Base-by-base conservation (phyloP, 1,139 yeast genomes). In the Pichia sp. region DNA sequence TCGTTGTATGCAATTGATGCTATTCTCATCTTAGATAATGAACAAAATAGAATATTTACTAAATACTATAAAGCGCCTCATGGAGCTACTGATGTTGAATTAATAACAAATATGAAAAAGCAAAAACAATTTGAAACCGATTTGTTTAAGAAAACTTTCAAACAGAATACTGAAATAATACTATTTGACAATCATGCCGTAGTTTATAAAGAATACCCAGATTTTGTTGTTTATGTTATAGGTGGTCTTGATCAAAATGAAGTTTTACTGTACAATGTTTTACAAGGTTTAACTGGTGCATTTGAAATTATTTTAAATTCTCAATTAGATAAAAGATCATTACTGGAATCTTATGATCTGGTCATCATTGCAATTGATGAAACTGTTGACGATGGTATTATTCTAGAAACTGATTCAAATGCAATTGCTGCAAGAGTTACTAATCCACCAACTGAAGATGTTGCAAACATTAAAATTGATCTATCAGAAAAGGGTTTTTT, bases 371-470 rank as follows among this genome's bases (percentile, higher is more conserved):
- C 95, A 11, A 79, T 91, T 47, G 99, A 93, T 68, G 99, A 93
- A 71, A 80, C 95, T 28, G 76, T 93, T 53, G 99, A 93, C 67
- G 95, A 87, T 62, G 96, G 98, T 30, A 82, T 93, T 58, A 83
- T 95, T 57, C 76, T 95, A 61, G 98, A 93, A 70, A 85, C 90
- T 43, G 98, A 93, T 64, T 83, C 96, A 4, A 81, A 85, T 45
- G 82, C 89, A 48, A 87, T 93, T 62, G 93, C 91, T 7, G 81
- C 95, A 22, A 79, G 99, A 69, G 96, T 91, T 19, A 87, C 97
- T 36, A 81, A 82, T 60, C 84, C 95, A 33, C 96, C 97, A 38
- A 70, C 79, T 30, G 77, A 75, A 55, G 90, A 83, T 59, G 79
- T 76, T 47, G 77, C 81, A 58, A 76, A 80, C 54, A 70, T 82